Conservation (phyloP, 225 moss, liverwort and hornwort genomes). For the Takakia lepidozioides region DNA sequence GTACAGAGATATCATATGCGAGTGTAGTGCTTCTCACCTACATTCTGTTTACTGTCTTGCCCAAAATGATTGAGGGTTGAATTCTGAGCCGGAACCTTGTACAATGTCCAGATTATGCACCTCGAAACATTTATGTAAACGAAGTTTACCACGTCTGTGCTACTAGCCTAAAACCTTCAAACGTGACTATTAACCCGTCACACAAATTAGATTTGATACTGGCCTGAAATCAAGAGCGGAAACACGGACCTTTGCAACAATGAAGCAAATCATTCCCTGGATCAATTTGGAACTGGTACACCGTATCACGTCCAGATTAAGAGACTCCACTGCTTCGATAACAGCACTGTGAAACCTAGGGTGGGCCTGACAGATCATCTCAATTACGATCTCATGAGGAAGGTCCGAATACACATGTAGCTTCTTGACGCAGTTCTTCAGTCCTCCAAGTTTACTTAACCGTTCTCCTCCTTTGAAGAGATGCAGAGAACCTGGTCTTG, state of each 20-base stretch:
- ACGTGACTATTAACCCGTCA: too few species aligned
- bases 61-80: too few species aligned
- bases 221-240: too few species aligned
- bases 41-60: too few species aligned
- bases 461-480: not conserved
- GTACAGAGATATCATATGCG: too few species aligned
- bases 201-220: too few species aligned
- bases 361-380: slow-evolving; percentile 28
- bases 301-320: slow-evolving; percentile 18
- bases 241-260: slow-evolving; percentile 10
- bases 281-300: not conserved
- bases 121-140: too few species aligned
- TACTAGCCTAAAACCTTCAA: too few species aligned
- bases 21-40: too few species aligned
- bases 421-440: slow-evolving; percentile 25
- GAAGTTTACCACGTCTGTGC: too few species aligned
- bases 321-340: slow-evolving; percentile 22
- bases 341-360: slow-evolving; percentile 30
- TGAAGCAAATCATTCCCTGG: slow-evolving; percentile 1
- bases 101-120: too few species aligned
- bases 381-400: slow-evolving; percentile 19
- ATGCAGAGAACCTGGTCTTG: not conserved
- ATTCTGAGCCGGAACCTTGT: too few species aligned
- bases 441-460: slow-evolving; percentile 6
- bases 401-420: slow-evolving; percentile 33